Evolutionary conservation across 495 filamentous ascomycete genomes (phyloP), one percentile per base, ranked within the genome.

Genomic region (Podospora pseudopauciseta): DNA sequence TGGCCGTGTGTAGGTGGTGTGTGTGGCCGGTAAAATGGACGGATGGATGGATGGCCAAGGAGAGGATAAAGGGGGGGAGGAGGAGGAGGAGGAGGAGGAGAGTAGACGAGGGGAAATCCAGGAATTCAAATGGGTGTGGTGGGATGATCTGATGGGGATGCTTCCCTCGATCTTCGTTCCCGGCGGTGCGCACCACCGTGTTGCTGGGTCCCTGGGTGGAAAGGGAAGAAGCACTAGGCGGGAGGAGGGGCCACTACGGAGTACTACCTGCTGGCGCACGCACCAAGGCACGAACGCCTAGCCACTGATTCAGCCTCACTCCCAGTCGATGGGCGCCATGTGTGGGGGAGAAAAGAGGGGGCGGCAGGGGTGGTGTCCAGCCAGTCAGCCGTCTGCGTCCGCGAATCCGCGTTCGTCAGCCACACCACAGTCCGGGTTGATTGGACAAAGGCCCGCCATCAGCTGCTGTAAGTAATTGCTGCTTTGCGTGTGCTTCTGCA

Each of bases 271-370:
- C 60, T 70, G 65, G 62, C 62, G 64, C 65, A 67, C 67, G 39
- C 64, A 63, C 64, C 71, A 68, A 68, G 39, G 39, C 39, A 16
- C 55, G 23, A 58, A 58, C 55, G 55, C n/a, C 55, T 58, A n/a
- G 55, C 59, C 59, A 71, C 66, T 73, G 72, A 71, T 72, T 76
- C 75, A 77, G 75, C 75, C 75, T 77, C 75, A 75, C 62, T 63
- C 66, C 28, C 67, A 63, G 65, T 60, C 65, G 49, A 61, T 53
- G 20, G 18, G 23, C 16, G 18, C 23, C 30, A 30, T 62, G 23
- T 67, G 67, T 67, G 70, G 70, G 68, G 71, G 62, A 64, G 39
- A 66, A 67, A 58, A 20, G 68, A 69, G 68, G 65, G 60, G 64
- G 44, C 49, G 64, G 26, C 68, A 44, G 34, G 60, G 64, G 32